Evolutionary conservation across 1,139 yeast genomes (phyloP), one percentile per base, ranked within the genome.

Genomic region (Blastobotrys ciferrii): DNA sequence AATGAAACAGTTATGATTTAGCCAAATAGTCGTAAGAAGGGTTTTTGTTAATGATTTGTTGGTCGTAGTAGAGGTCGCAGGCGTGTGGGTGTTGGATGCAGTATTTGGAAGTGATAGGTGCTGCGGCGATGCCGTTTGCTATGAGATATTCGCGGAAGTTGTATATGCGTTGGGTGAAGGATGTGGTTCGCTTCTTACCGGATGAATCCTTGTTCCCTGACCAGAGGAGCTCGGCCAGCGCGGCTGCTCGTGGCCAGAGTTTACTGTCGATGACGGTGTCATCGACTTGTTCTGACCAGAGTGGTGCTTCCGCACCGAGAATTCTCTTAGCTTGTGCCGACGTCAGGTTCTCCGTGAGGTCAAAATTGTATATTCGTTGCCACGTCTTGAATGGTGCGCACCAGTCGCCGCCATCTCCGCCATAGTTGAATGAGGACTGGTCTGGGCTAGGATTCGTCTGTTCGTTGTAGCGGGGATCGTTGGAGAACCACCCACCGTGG

Each of bases 381-480:
- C 76, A 74, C 5, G 77, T 69, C 56, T 74, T 75, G 61, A 74
- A 75, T 1, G 78, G 78, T 19, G 69, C 74, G 60, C 80, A 75
- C 76, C 77, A 76, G 13, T 75, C 69, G 2, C 77, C 78, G 12
- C 72, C 76, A 41, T 48, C 47, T 4, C 64, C 63, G 14, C 69
- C 70, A 23, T 58, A 54, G 57, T 72, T 71, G 58, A 69, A 70
- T 7, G 49, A 57, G 4, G 56, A 53, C 2, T 49, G 51, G 35
- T 51, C 44, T 1, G 58, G 58, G 45, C 69, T 69, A n/a, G 65
- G 58, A 15, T 43, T 35, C 43, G 57, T 50, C 6, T 41, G 46
- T 20, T 52, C 60, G 35, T 58, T 47, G 54, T 70, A 70, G 17
- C 71, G 50, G 1, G 68, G 66, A 52, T 74, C 75, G 54, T 73